These are phyloP conservation scores for Neofusicoccum ribis DNA, from an alignment of 2,329 filamentous ascomycete species.

Conservation along the genomic window DNA sequence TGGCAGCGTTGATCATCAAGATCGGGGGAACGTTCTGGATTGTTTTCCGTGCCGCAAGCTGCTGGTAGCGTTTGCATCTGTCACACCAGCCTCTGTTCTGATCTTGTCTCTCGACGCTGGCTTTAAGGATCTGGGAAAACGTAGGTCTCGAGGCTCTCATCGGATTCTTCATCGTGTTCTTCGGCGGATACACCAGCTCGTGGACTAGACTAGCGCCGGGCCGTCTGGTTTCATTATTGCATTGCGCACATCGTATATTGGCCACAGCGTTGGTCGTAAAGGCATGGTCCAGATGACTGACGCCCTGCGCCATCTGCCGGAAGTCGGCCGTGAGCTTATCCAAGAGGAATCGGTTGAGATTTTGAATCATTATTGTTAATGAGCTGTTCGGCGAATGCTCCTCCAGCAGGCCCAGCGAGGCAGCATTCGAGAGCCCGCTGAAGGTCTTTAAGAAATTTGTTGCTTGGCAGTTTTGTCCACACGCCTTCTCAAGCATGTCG, in stretches of 20 bases:
- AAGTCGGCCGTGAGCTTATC: conserved; percentile 79
- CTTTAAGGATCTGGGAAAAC: conserved; percentile 91
- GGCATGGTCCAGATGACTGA: conserved; percentile 67
- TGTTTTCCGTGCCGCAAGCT: conserved; percentile 79
- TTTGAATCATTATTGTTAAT: conserved; percentile 80
- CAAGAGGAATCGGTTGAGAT: conserved; percentile 80
- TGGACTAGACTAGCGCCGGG: conserved; percentile 79
- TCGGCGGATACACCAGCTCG: conserved; percentile 77
- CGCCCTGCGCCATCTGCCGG: conserved; percentile 61
- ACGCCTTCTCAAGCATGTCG: conserved; percentile 97
- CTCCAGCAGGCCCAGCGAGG: conserved; percentile 77
- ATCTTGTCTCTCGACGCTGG: conserved; percentile 85
- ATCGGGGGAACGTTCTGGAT: conserved; percentile 81
- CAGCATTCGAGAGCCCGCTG: conserved; percentile 75
- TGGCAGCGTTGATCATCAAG: conserved; percentile 81
- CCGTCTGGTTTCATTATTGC: conserved; percentile 80
- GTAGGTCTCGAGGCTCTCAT: conserved; percentile 55
- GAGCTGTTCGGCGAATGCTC: conserved; percentile 74
- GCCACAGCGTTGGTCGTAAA: conserved; percentile 70
- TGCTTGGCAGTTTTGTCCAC: conserved; percentile 90
- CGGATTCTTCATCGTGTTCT: conserved; percentile 55
- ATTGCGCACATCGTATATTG: conserved; percentile 81
- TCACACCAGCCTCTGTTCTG: conserved; percentile 92
- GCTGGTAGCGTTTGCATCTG: conserved; percentile 86
- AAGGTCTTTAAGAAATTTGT: conserved; percentile 92